Conservation (phyloP, 768 basidiomycete genomes). For the Boletus rex-veris region DNA sequence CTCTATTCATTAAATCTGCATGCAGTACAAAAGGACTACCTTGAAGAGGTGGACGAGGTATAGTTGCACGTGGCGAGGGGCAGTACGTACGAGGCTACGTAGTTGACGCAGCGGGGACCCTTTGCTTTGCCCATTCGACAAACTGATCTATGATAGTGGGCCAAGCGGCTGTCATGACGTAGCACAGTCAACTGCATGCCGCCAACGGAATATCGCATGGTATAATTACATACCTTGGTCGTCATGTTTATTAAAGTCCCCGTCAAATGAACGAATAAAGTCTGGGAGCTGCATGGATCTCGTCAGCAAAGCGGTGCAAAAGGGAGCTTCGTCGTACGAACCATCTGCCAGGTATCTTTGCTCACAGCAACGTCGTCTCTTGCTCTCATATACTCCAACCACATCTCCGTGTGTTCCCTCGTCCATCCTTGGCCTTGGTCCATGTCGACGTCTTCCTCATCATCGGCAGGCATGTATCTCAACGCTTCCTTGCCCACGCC, state of each 20-base stretch:
- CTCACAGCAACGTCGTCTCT: slow-evolving; percentile 74
- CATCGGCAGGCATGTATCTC: slow-evolving; percentile 38
- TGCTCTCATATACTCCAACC: slow-evolving; percentile 71
- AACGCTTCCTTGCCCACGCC: slow-evolving; percentile 68
- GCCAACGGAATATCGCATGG: slow-evolving; percentile 12
- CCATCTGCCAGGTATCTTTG: slow-evolving; percentile 90
- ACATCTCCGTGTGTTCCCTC: slow-evolving; percentile 59
- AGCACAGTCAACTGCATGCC: not conserved
- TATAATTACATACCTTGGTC: slow-evolving; percentile 51
- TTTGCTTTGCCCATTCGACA: slow-evolving; percentile 59
- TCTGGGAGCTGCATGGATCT: slow-evolving; percentile 59
- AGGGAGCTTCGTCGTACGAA: slow-evolving; percentile 31
- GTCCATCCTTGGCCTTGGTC: slow-evolving; percentile 53
- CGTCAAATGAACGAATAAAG: slow-evolving; percentile 73
- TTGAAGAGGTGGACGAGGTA: slow-evolving; percentile 3
- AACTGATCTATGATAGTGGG: slow-evolving; percentile 86
- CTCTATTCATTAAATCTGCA: slow-evolving; percentile 2
- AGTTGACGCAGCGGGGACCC: slow-evolving; percentile 2
- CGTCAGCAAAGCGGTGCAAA: slow-evolving; percentile 3
- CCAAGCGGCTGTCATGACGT: slow-evolving; percentile 62
- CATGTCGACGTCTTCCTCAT: slow-evolving; percentile 48
- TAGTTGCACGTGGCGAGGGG: not conserved
- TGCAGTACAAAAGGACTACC: not conserved
- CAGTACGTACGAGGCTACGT: not conserved
- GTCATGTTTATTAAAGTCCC: slow-evolving; percentile 69